phyloP scores from a whole-genome alignment of 2,329 filamentous ascomycete species.

The Colletotrichum sp. region DNA sequence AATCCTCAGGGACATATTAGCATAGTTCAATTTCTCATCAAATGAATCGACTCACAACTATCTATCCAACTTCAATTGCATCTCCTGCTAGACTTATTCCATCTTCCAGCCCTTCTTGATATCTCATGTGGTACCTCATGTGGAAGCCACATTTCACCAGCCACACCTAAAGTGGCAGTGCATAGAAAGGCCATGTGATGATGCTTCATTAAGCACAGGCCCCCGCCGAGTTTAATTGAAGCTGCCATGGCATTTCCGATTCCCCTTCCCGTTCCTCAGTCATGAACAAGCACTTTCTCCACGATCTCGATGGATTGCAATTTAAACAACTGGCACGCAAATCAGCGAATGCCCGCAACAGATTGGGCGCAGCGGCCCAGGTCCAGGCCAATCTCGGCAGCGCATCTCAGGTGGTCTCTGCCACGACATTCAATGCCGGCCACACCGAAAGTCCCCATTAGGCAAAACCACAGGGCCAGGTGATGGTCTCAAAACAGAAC shows the following conservation, averaged over 20 bases:
- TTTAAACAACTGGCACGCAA: not conserved
- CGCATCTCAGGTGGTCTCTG: not conserved
- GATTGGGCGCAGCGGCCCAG: not conserved
- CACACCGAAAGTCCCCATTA: not conserved
- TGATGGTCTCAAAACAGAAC: not conserved
- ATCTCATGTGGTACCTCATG: not conserved
- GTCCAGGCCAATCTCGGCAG: not conserved
- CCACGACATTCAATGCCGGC: not conserved
- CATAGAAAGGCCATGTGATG: not conserved
- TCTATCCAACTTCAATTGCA: not conserved
- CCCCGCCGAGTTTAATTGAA: not conserved
- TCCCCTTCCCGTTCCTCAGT: not conserved
- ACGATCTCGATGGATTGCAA: not conserved
- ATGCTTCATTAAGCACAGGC: not conserved
- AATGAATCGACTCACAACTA: too few relatives aligned
- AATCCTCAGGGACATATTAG: rapidly evolving
- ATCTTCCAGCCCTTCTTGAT: not conserved
- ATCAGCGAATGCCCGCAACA: not conserved
- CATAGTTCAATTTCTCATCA: not conserved
- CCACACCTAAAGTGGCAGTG: not conserved
- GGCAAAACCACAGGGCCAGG: not conserved
- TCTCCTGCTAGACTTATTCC: too few relatives aligned
- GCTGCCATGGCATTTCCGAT: not conserved
- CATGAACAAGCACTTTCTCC: not conserved
- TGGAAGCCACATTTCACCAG: not conserved